Conservation (phyloP, 345 rosid species). For the Eucalyptus sp. region DNA sequence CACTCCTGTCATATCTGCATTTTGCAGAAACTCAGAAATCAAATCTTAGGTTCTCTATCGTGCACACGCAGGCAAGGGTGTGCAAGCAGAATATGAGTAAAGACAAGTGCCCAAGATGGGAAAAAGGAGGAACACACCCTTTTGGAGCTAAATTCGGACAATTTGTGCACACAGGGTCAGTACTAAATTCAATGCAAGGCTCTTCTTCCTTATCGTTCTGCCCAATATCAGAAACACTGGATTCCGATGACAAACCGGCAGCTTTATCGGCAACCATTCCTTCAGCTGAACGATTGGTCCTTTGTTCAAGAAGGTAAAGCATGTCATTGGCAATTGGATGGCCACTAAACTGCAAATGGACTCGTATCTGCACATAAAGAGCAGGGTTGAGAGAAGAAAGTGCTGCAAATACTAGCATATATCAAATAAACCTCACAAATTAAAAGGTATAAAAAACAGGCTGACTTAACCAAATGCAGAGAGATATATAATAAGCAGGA, state of each 20-base stretch:
- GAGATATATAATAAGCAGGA: neutral
- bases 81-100: neutral
- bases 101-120: neutral
- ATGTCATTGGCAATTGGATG: conserved; percentile 90
- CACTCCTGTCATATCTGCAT: conserved; percentile 47
- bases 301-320: conserved; percentile 50
- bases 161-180: conserved; percentile 78
- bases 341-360: conserved; percentile 69
- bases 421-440: neutral
- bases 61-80: neutral
- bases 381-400: neutral
- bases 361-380: conserved; percentile 58
- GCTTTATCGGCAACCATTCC: conserved; percentile 48
- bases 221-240: neutral
- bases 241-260: conserved; percentile 13
- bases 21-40: neutral
- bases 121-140: conserved; percentile 27
- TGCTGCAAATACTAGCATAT: neutral
- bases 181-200: conserved; percentile 40
- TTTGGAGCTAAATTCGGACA: conserved; percentile 69
- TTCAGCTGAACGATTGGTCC: conserved; percentile 16
- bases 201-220: conserved; percentile 10
- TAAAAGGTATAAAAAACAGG: neutral
- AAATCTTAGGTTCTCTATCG: neutral
- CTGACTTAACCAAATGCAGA: neutral